Evolutionary conservation across 2,329 filamentous ascomycete genomes (phyloP), one percentile per base, ranked within the genome.

Genomic region (Talaromyces albobiverticillius): DNA sequence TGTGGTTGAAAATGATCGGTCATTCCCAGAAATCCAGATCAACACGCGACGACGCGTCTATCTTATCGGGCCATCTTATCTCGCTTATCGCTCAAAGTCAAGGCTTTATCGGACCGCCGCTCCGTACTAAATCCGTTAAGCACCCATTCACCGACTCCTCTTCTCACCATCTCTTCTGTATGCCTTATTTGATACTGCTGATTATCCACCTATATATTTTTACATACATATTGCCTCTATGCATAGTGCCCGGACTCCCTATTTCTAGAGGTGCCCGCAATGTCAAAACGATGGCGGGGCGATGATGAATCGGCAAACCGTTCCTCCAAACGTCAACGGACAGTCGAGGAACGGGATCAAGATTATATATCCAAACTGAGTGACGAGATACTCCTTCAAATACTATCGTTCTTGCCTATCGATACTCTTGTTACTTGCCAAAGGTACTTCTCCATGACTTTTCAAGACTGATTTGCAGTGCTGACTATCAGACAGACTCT

Each of bases 331-430:
- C 72, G 78, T 55, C 61, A 64, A 51, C 45, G 55, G n/a, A n/a
- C n/a, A n/a, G n/a, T n/a, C n/a, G n/a, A n/a, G n/a, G n/a, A n/a
- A 42, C 29, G 25, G 16, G 38, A 31, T 10, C 60, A 67, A 54
- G 88, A 95, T 71, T 77, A 79, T 46, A 70, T 96, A 14, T 89
- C 89, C 6, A 74, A 72, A 8, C 79, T 97, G 49, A 95, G 91
- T 58, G 89, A 96, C 69, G 94, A 99, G 71, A 79, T 97, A 31
- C 80, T 96, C 29, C 76, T 97, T 53, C 88, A 91, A 62, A 88
- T 96, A 57, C 78, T 96, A 32, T 88, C 88, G 4, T 88, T 84
- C 66, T 79, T 96, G n/a, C 76, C 87, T 2, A 82, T 89, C 26
- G 74, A 80, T 7, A 82, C 86, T 25, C 81, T 97, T 8, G 78